Conservation (phyloP, 129 eudicot species). For the Oenanthe sinensis region DNA sequence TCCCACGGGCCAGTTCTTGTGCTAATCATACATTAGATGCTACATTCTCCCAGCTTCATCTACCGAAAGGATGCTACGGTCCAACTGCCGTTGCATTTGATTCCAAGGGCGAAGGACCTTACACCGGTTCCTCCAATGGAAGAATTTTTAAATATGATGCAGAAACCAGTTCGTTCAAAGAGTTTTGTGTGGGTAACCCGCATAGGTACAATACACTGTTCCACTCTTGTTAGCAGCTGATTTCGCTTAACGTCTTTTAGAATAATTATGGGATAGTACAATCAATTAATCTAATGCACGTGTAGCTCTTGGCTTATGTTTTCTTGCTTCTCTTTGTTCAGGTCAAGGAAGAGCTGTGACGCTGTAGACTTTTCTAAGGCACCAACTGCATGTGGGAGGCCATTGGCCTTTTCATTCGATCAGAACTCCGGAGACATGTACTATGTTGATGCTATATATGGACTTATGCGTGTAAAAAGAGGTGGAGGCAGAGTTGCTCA, state of each 20-base stretch:
- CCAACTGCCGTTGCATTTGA: constrained; percentile 12
- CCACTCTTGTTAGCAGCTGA: too few relatives aligned
- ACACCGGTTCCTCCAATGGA: constrained; percentile 16
- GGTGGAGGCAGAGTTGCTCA: background rate
- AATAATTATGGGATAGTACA: too few relatives aligned
- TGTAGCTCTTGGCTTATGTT: too few relatives aligned
- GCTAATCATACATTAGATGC: background rate
- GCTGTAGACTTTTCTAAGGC: background rate
- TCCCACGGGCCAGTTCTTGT: background rate
- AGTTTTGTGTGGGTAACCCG: background rate
- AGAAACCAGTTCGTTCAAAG: background rate
- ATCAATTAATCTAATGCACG: too few relatives aligned
- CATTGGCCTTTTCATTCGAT: background rate
- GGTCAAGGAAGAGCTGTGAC: background rate
- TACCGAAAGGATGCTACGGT: background rate
- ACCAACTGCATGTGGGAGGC: background rate
- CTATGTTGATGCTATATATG: background rate
- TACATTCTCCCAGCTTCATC: background rate
- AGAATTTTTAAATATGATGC: constrained; percentile 15
- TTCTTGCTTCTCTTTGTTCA: background rate
- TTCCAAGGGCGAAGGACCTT: constrained; percentile 8
- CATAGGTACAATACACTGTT: background rate
- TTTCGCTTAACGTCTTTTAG: too few relatives aligned
- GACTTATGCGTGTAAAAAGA: background rate
- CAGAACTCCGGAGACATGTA: background rate